phyloP scores from a whole-genome alignment of 352 stramenopile genomes.

The Globisporangium spinosum region DNA sequence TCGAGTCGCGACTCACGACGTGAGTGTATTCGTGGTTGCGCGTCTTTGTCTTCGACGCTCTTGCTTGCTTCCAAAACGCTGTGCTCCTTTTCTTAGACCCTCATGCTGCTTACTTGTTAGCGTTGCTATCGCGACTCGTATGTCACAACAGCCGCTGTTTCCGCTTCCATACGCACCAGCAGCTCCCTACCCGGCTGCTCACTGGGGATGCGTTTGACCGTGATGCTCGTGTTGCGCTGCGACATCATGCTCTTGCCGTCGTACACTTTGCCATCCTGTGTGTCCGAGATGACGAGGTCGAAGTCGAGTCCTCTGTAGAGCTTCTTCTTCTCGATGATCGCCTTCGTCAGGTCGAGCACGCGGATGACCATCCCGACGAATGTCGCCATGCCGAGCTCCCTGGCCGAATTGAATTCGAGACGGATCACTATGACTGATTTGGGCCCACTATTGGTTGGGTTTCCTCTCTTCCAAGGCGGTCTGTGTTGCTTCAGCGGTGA shows the following conservation, averaged over 20 bases:
- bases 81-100: too few relatives aligned
- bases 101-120: too few relatives aligned
- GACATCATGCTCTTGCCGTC: conserved; percentile 88
- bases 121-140: too few relatives aligned
- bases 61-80: too few relatives aligned
- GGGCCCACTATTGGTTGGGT: neutral
- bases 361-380: conserved; percentile 82
- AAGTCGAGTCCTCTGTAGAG: conserved; percentile 90
- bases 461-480: neutral
- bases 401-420: conserved; percentile 90
- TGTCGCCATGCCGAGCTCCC: conserved; percentile 44
- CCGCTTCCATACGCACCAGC: conserved; percentile 82
- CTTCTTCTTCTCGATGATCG: conserved; percentile 92
- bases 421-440: conserved; percentile 73
- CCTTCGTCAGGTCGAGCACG: conserved; percentile 88
- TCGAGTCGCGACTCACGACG: too few relatives aligned
- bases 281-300: conserved; percentile 90
- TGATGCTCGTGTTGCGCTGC: conserved; percentile 88
- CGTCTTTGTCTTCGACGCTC: too few relatives aligned
- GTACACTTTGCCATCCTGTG: conserved; percentile 89
- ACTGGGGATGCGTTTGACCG: conserved; percentile 89
- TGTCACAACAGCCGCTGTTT: conserved; percentile 55
- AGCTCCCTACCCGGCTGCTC: conserved; percentile 64
- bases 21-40: too few relatives aligned
- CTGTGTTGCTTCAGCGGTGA: too few relatives aligned